phyloP scores from a whole-genome alignment of 2,329 filamentous ascomycete species.

The Catunica adiposa region DNA sequence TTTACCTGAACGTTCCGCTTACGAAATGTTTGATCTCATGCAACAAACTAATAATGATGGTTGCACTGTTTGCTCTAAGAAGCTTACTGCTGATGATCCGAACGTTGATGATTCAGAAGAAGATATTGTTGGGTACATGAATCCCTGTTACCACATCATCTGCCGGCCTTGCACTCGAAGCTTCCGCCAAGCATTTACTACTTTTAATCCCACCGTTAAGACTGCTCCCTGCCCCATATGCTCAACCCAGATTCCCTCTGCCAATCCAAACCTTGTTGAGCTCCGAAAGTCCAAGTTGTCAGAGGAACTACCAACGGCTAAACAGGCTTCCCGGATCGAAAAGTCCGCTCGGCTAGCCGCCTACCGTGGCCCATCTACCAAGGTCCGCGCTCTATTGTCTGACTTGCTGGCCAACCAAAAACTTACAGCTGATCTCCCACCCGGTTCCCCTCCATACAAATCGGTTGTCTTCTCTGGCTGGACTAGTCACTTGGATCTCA shows the following conservation, averaged over 20 bases:
- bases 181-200: slow-evolving; percentile 36
- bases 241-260: slow-evolving; percentile 43
- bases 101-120: slow-evolving; percentile 44
- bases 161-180: slow-evolving; percentile 55
- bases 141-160: slow-evolving; percentile 72
- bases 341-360: slow-evolving; percentile 26
- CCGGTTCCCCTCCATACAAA: slow-evolving; percentile 61
- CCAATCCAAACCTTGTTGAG: slow-evolving; percentile 32
- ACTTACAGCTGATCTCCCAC: slow-evolving; percentile 34
- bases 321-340: slow-evolving; percentile 4
- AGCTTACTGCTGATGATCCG: slow-evolving; percentile 39
- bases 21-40: slow-evolving; percentile 73
- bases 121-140: slow-evolving; percentile 60
- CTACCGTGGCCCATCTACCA: slow-evolving; percentile 80
- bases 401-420: slow-evolving; percentile 52
- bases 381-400: slow-evolving; percentile 68
- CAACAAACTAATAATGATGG: slow-evolving; percentile 61
- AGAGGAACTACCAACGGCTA: slow-evolving; percentile 25
- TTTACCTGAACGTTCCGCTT: slow-evolving; percentile 55
- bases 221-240: slow-evolving; percentile 52
- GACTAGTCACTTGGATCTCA: slow-evolving; percentile 87
- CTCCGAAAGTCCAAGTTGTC: slow-evolving; percentile 48
- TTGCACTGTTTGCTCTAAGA: slow-evolving; percentile 54
- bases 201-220: slow-evolving; percentile 22
- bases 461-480: slow-evolving; percentile 93